These are phyloP conservation scores for Cercospora sojina DNA, from an alignment of 2,329 filamentous ascomycete species.

Conservation along the genomic window DNA sequence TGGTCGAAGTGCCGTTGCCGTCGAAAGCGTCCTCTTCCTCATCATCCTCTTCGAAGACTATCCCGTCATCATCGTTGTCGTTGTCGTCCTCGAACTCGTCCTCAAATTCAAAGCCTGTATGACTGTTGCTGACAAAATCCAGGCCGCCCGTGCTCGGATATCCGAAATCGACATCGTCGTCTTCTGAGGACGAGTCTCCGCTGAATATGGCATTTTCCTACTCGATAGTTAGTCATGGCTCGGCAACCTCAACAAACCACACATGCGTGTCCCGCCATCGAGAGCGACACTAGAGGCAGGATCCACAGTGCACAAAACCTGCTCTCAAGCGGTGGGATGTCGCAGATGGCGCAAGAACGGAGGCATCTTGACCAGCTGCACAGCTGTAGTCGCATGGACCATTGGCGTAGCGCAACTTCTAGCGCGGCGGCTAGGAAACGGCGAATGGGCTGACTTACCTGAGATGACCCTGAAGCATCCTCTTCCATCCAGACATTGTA, in stretches of 20 bases:
- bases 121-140: conserved; percentile 89
- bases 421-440: neutral
- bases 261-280: neutral
- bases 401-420: neutral
- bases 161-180: conserved; percentile 62
- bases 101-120: conserved; percentile 74
- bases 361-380: neutral
- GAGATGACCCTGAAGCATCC: conserved; percentile 33
- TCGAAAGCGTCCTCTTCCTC: conserved; percentile 44
- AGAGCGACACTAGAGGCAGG: neutral
- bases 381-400: neutral
- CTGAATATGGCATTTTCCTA: conserved; percentile 5
- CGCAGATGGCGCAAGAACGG: neutral
- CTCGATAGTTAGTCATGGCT: neutral
- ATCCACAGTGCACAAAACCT: neutral
- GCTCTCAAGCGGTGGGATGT: neutral
- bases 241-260: neutral
- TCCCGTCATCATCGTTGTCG: conserved; percentile 52
- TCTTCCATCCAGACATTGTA: conserved; percentile 95
- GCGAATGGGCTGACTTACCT: conserved; percentile 34
- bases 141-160: conserved; percentile 69
- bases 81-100: conserved; percentile 52
- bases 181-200: conserved; percentile 31
- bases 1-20: conserved; percentile 36
- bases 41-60: conserved; percentile 35